Evolutionary conservation across 2,329 filamentous ascomycete species (phyloP), one percentile per base, ranked within the genome.

Genomic region (Aspergillus melleus): DNA sequence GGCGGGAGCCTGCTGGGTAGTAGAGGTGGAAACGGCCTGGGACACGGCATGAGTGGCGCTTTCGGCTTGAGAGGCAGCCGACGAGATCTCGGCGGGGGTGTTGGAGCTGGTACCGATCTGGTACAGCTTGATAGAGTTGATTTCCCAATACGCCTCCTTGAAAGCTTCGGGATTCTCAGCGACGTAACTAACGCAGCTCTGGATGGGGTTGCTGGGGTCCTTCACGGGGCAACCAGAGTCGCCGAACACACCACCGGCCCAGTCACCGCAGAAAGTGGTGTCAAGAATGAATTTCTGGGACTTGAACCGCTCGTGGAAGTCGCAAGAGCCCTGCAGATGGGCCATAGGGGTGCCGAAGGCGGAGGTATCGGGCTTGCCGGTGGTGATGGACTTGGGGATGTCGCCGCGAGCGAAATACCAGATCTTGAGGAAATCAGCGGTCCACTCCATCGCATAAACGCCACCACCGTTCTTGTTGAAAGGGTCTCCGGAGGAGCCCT

Each of bases 111-210:
- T 61, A 1, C 70, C 69, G 11, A 62, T 57, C 61, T 76, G 66
- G 69, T 83, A 92, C n/a, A 91, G 83, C 76, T 86, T 87, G 71
- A 92, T 79, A 22, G 83, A 87, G 72, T 89, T 90, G 76, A 96
- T 84, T 61, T 87, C 79, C 90, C 91, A 96, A 79, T 89, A 96
- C 1, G 90, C 85, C 44, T 95, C 82, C 53, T 79, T 75, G 74
- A 94, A 96, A 24, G 81, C 88, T 9, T 76, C 71, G 0, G 92
- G 90, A 74, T 94, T 89, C 63, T 82, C 77, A 49, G 82, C 82
- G 26, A 96, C 92, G 72, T 86, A 96, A 32, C 86, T 85, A 42
- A 87, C 74, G 77, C 93, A 96, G 66, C 73, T 75, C 44, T 75
- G 78, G 90, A 95, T 11, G 83, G 88, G 54, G 76, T 66, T 12